Evolutionary conservation across 805 yeast genomes (phyloP).

Genomic region (Cyberlindnera subsufficiens): DNA sequence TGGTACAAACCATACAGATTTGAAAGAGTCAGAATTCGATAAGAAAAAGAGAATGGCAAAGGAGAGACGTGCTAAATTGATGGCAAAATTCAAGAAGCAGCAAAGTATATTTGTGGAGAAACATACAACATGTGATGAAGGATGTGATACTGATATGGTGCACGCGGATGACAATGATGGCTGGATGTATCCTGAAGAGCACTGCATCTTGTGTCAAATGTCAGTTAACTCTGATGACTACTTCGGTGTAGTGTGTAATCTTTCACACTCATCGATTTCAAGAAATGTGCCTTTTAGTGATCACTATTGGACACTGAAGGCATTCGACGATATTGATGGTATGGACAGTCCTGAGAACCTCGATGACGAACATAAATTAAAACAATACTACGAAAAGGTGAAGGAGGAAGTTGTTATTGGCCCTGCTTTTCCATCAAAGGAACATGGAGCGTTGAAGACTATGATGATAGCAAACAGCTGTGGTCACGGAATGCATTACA

Average conservation of each 20-base stretch:
- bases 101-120: constrained; percentile 69
- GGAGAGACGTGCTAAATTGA: constrained; percentile 59
- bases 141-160: constrained; percentile 33
- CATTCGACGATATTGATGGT: constrained; percentile 41
- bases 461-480: constrained; percentile 54
- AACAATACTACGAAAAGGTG: constrained; percentile 29
- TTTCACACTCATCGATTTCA: constrained; percentile 52
- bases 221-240: constrained; percentile 58
- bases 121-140: constrained; percentile 29
- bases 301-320: constrained; percentile 58
- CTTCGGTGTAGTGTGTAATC: constrained; percentile 68
- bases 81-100: constrained; percentile 76
- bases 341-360: constrained; percentile 13
- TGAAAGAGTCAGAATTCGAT: constrained; percentile 34
- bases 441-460: constrained; percentile 28
- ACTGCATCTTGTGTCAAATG: constrained; percentile 80
- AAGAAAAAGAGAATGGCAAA: constrained; percentile 65
- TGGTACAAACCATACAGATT: background rate
- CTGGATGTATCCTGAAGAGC: constrained; percentile 70
- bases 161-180: constrained; percentile 28
- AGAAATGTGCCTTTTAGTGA: constrained; percentile 60
- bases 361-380: constrained; percentile 30
- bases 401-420: constrained; percentile 47
- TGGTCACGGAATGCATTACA: constrained; percentile 90
- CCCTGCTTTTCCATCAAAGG: constrained; percentile 48